Base-by-base conservation (phyloP, 108 stramenopile genomes). In the Pseudonitzschia multiseries region DNA sequence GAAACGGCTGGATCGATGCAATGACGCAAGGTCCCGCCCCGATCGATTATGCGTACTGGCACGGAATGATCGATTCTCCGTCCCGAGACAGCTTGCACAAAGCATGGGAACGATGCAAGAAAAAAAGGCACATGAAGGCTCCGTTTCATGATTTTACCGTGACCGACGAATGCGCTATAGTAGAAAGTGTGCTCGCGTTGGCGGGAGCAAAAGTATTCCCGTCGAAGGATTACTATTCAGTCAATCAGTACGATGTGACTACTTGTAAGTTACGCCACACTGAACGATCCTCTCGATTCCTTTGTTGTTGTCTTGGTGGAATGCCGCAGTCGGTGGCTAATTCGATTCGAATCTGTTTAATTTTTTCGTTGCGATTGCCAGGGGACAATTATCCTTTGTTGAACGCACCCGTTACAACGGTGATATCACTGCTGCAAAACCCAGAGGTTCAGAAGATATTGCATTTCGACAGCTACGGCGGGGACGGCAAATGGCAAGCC, bases 41-140 rank as follows among this genome's bases (percentile, higher is more conserved):
- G 1, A 89, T 89, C 66, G 91, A 92, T 67, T 87, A 77, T 68
- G 84, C 88, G 18, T 92, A 74, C 66, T 89, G 91, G 88, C 91
- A 92, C 70, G 88, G 88, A 26, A 81, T 89, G 84, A 89, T 92
- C 65, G 91, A 92, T 60, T 72, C 77, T 14, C 41, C 68, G 6
- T 79, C 86, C 6, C 52, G 71, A 53, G 69, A 81, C 22, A 73
- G 56, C 28, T 57, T 91, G 54, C 75, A 81, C 41, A 53, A 68
- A 40, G 75, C 73, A 54, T 88, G 83, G 84, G 73, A 88, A 29
- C 40, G 81, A 41, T 91, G 90, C 62, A 32, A 83, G 4, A 65
- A 26, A 42, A 59, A 59, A 59, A 66, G 2, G 50, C 31, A 42
- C 56, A 32, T 83, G 80, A 50, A 65, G 42, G 8, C 72, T 71